Percentiles rank a stretch among this genome's conserved stretches.
These are phyloP conservation scores for Trichophyton mentagrophytes DNA, from an alignment of 2,329 filamentous ascomycete genomes.

Conservation along the genomic window DNA sequence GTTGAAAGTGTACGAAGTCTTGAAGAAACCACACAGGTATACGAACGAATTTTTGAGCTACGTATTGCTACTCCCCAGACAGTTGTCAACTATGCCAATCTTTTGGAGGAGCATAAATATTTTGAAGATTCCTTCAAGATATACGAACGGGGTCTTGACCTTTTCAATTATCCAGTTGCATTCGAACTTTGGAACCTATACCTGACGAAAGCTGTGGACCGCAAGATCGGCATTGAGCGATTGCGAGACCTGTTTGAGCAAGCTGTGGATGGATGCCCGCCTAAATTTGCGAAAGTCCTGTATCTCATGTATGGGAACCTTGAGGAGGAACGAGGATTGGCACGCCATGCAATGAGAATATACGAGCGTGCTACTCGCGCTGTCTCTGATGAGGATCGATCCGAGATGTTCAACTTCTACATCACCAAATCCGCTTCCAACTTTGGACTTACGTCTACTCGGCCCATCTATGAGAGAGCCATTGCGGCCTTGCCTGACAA, in stretches of 20 bases:
- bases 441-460: constrained; percentile 87
- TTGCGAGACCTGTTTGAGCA: constrained; percentile 94
- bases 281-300: constrained; percentile 88
- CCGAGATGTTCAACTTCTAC: constrained; percentile 99
- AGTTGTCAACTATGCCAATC: constrained; percentile 94
- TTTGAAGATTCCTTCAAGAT: constrained; percentile 97
- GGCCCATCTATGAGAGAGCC: constrained; percentile 90
- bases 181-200: constrained; percentile 99
- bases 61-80: constrained; percentile 96
- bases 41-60: constrained; percentile 95
- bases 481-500: constrained; percentile 85
- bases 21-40: constrained; percentile 85
- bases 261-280: constrained; percentile 84
- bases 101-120: constrained; percentile 87
- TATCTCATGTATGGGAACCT: constrained; percentile 98
- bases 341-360: constrained; percentile 94
- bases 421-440: constrained; percentile 98
- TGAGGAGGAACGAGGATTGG: constrained; percentile 88
- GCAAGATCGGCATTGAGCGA: constrained; percentile 88
- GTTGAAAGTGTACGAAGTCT: constrained; percentile 87
- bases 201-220: constrained; percentile 89
- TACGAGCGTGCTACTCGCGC: constrained; percentile 94
- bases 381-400: constrained; percentile 84
- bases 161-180: constrained; percentile 97
- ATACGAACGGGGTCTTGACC: constrained; percentile 86